Percentiles rank a stretch among this genome's conserved stretches.
Evolutionary conservation across 2,329 filamentous ascomycete genomes (phyloP).

Genomic region (Plenodomus tracheiphilus): DNA sequence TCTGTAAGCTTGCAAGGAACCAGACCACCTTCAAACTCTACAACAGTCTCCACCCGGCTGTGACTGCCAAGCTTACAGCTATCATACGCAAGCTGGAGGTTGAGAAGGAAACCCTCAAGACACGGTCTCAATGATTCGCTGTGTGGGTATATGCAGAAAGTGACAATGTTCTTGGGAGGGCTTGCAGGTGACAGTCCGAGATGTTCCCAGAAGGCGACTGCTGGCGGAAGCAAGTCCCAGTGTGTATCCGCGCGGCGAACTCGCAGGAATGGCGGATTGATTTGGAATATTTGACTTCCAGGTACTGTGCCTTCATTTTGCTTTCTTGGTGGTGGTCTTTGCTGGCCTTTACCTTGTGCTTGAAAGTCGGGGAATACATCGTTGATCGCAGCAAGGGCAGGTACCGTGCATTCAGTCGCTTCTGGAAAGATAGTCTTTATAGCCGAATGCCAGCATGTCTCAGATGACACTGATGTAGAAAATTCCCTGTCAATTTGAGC

Average conservation of each 20-base stretch:
- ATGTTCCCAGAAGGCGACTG: constrained; percentile 79
- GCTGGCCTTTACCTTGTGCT: constrained; percentile 40
- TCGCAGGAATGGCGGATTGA: constrained; percentile 71
- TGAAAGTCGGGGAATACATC: constrained; percentile 48
- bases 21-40: constrained; percentile 41
- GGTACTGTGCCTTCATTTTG: constrained; percentile 33
- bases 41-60: constrained; percentile 45
- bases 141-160: constrained; percentile 71
- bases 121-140: constrained; percentile 65
- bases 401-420: constrained; percentile 36
- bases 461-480: constrained; percentile 16
- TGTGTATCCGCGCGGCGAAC: constrained; percentile 70
- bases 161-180: constrained; percentile 70
- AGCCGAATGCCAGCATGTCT: constrained; percentile 25
- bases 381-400: constrained; percentile 45
- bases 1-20: constrained; percentile 32
- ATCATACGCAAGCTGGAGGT: constrained; percentile 73
- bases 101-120: constrained; percentile 66
- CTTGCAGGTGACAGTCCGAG: constrained; percentile 73
- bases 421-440: constrained; percentile 37
- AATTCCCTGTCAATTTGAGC: neutral
- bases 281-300: constrained; percentile 42
- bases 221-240: constrained; percentile 74
- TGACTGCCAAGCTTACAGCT: constrained; percentile 72
- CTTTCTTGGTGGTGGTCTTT: constrained; percentile 36